Evolutionary conservation across 176 grass and related monocot species (phyloP).

Genomic region (Dactylis glomerata): DNA sequence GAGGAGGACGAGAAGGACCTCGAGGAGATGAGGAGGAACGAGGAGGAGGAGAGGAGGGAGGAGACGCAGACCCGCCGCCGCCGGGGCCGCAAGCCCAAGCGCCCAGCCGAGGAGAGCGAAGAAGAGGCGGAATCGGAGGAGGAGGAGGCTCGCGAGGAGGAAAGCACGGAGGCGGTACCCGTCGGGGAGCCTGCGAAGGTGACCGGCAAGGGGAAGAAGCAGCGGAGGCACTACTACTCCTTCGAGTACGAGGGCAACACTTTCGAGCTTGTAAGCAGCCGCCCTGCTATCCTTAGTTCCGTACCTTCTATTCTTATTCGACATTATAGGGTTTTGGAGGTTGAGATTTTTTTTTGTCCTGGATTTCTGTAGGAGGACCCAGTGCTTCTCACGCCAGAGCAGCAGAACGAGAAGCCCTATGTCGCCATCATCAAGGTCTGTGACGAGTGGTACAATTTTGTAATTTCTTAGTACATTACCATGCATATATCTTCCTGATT

Average conservation of each 20-base stretch:
- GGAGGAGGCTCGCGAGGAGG: conserved; percentile 51
- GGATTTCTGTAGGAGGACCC: conserved; percentile 72
- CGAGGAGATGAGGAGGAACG: conserved; percentile 50
- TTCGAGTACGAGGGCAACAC: conserved; percentile 92
- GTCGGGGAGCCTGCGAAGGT: conserved; percentile 62
- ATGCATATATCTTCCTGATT: not conserved
- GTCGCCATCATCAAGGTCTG: conserved; percentile 93
- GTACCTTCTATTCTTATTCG: not conserved
- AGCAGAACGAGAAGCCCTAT: conserved; percentile 66
- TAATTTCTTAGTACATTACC: not conserved
- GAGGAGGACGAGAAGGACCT: conserved; percentile 56
- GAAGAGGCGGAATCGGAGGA: conserved; percentile 13
- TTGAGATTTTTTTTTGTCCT: not conserved
- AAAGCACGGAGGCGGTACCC: conserved; percentile 52
- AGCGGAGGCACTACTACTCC: conserved; percentile 63
- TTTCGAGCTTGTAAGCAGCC: conserved; percentile 63
- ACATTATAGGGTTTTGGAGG: conserved; percentile 19
- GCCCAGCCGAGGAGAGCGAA: conserved; percentile 31
- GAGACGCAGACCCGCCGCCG: conserved; percentile 43
- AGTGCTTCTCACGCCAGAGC: conserved; percentile 84
- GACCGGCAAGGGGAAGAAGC: conserved; percentile 72
- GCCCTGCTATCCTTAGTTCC: not conserved
- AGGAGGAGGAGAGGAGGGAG: conserved; percentile 45
- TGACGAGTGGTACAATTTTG: not conserved
- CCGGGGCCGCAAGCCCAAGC: conserved; percentile 33